Conservation (phyloP, 1,139 yeast genomes). For the Diutina catenulata region DNA sequence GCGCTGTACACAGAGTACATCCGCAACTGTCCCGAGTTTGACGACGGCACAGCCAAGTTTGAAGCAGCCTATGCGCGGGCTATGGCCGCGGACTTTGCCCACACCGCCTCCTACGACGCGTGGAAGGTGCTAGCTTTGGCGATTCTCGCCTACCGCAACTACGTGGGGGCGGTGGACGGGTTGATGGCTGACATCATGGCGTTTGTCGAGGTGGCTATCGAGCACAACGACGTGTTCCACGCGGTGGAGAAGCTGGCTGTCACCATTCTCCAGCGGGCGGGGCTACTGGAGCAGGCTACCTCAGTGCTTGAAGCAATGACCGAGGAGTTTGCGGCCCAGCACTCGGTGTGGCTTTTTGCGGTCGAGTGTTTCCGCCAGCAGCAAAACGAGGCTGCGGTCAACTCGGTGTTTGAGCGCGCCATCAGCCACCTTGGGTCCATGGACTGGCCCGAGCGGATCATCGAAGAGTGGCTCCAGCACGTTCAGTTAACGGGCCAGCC, state of each 20-base stretch:
- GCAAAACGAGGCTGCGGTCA: background rate
- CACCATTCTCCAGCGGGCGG: background rate
- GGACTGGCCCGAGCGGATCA: background rate
- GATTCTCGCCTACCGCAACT: background rate
- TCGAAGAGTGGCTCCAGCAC: background rate
- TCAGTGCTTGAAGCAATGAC: background rate
- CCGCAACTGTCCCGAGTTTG: background rate
- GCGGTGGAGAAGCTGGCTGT: constrained; percentile 1
- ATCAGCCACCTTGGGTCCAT: background rate
- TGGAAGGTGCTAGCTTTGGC: constrained; percentile 1
- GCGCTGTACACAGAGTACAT: constrained; percentile 1
- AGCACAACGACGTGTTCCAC: constrained; percentile 1
- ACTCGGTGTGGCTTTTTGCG: background rate
- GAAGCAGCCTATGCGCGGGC: background rate
- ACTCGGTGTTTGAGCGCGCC: background rate
- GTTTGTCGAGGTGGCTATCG: constrained; percentile 1
- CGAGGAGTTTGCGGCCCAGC: background rate
- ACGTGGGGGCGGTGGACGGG: background rate
- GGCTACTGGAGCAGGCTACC: background rate
- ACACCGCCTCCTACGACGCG: background rate
- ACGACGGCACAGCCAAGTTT: background rate
- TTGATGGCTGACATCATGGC: background rate
- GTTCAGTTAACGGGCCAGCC: background rate
- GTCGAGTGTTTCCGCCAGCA: background rate
- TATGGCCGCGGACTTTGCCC: background rate